Conservation (phyloP, 257 asterid species). For the Solanum pennellii region DNA sequence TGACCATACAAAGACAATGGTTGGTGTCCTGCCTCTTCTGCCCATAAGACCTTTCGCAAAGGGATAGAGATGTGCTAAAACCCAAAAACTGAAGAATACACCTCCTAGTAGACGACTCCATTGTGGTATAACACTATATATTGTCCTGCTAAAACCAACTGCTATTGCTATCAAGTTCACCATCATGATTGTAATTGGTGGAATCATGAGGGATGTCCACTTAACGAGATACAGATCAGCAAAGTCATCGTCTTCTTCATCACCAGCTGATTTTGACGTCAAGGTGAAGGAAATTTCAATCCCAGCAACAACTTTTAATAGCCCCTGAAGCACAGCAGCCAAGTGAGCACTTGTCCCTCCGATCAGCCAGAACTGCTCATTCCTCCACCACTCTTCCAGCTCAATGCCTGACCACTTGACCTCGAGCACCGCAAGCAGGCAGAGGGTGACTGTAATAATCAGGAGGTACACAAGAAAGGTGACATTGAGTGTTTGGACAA, state of each 20-base stretch:
- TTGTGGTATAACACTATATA: conserved; percentile 54
- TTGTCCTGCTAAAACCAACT: conserved; percentile 54
- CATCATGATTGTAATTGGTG: conserved; percentile 59
- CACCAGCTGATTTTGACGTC: conserved; percentile 62
- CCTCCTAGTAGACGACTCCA: conserved; percentile 70
- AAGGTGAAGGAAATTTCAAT: conserved; percentile 63
- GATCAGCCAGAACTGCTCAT: conserved; percentile 63
- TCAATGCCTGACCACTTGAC: conserved; percentile 68
- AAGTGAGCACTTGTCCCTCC: conserved; percentile 72
- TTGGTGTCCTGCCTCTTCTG: conserved; percentile 57
- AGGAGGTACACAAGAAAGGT: conserved; percentile 48
- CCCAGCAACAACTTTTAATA: conserved; percentile 51
- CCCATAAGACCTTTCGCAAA: conserved; percentile 72
- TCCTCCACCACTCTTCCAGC: conserved; percentile 71
- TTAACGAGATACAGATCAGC: conserved; percentile 50
- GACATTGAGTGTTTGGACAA: conserved; percentile 57
- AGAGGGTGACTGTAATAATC: conserved; percentile 45
- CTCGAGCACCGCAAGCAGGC: conserved; percentile 53
- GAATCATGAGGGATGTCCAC: conserved; percentile 70
- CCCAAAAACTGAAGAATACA: conserved; percentile 73
- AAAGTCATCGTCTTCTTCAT: conserved; percentile 56
- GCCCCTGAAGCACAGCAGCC: conserved; percentile 66
- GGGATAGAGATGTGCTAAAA: conserved; percentile 59
- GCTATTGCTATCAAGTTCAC: conserved; percentile 62
- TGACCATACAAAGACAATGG: conserved; percentile 60